phyloP scores from a whole-genome alignment of 495 filamentous ascomycete genomes.

The Neurospora pannonica region DNA sequence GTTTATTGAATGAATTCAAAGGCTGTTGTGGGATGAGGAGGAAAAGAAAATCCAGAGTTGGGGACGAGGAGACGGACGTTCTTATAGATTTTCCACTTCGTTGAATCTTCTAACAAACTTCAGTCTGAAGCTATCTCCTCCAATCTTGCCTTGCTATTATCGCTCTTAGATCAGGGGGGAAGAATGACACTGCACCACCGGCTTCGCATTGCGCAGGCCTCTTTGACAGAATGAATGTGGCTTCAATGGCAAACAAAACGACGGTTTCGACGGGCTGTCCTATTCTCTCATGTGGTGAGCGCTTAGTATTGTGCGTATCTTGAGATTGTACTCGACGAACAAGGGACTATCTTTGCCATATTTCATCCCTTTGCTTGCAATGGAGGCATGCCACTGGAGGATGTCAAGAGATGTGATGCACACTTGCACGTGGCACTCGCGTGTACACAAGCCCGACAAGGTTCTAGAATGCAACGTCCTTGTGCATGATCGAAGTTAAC shows the following conservation, averaged over 20 bases:
- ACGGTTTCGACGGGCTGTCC: neutral
- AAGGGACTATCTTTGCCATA: neutral
- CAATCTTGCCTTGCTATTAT: neutral
- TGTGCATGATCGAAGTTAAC: neutral
- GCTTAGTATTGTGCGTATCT: constrained; percentile 20
- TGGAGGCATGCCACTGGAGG: neutral
- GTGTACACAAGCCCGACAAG: neutral
- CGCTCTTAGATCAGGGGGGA: neutral
- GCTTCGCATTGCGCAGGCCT: neutral
- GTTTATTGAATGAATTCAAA: constrained; percentile 8
- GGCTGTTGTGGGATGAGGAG: constrained; percentile 11
- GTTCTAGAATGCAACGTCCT: neutral
- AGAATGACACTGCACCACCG: neutral
- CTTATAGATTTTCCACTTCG: constrained; percentile 15
- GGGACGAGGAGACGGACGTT: neutral
- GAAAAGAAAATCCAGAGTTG: constrained; percentile 5
- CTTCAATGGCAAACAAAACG: neutral
- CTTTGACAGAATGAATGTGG: neutral
- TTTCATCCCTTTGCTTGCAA: neutral
- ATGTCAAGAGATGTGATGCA: neutral
- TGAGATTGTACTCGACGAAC: constrained; percentile 17
- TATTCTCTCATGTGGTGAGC: neutral
- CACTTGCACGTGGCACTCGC: neutral
- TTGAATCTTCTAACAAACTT: neutral
- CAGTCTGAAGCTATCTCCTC: neutral